phyloP scores from a whole-genome alignment of 306 rosid species.

The Glycine tomentella region DNA sequence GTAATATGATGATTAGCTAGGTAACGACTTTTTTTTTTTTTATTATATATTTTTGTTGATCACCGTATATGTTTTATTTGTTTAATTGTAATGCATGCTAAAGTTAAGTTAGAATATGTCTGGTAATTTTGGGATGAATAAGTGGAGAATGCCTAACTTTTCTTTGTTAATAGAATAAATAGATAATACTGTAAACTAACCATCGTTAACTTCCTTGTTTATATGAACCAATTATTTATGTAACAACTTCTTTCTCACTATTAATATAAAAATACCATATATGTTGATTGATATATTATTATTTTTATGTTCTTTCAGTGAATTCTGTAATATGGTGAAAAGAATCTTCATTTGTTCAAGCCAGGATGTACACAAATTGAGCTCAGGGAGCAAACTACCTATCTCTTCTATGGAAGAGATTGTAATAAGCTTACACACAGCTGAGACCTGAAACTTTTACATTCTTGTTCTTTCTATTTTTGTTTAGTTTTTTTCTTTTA shows the following conservation, averaged over 20 bases:
- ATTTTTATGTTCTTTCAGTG: constrained; percentile 58
- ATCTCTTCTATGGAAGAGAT: constrained; percentile 66
- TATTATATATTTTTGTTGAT: background rate
- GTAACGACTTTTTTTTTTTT: background rate
- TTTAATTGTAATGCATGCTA: background rate
- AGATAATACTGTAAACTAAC: background rate
- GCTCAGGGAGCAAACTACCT: constrained; percentile 63
- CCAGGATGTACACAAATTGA: constrained; percentile 82
- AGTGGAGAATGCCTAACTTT: background rate
- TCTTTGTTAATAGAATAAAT: constrained; percentile 56
- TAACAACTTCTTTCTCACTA: background rate
- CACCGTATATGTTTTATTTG: background rate
- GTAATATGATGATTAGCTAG: constrained; percentile 2
- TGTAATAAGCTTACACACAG: constrained; percentile 62
- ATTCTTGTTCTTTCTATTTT: constrained; percentile 10
- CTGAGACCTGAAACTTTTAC: constrained; percentile 57
- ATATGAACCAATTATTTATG: background rate
- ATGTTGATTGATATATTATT: background rate
- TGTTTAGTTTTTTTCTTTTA: constrained; percentile 21
- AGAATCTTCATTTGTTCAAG: constrained; percentile 86
- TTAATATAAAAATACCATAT: background rate
- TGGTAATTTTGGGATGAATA: background rate
- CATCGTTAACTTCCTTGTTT: background rate
- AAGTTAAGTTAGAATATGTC: background rate
- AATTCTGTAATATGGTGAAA: constrained; percentile 86